Evolutionary conservation across 2,329 filamentous ascomycete genomes (phyloP).

Genomic region (Aspergillus sp.): DNA sequence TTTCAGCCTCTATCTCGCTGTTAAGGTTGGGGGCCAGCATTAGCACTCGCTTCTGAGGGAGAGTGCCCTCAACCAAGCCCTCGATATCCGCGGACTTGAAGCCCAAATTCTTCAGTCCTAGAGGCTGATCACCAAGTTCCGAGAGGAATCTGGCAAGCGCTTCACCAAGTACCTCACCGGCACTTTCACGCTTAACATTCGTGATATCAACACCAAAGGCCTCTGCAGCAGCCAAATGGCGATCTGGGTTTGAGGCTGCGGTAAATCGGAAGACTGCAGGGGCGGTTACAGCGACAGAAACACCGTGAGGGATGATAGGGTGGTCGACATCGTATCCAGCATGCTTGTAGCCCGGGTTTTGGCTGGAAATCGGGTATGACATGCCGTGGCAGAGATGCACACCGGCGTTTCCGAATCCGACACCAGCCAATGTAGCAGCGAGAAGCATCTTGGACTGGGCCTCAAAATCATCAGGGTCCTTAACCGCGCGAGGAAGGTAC

Average conservation of each 20-base stretch:
- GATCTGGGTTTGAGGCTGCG: constrained; percentile 83
- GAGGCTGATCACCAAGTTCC: constrained; percentile 84
- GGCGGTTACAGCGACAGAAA: constrained; percentile 89
- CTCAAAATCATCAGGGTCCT: constrained; percentile 85
- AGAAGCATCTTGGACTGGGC: constrained; percentile 95
- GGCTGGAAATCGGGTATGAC: constrained; percentile 95
- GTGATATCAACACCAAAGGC: constrained; percentile 86
- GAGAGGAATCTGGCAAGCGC: constrained; percentile 79
- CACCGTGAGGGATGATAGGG: constrained; percentile 91
- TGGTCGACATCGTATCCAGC: constrained; percentile 74
- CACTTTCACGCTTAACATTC: constrained; percentile 83
- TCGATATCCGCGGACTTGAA: constrained; percentile 77
- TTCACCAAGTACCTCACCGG: constrained; percentile 83
- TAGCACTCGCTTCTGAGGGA: constrained; percentile 86
- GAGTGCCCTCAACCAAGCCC: constrained; percentile 84
- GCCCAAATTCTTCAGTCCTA: constrained; percentile 78
- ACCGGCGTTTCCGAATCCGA: constrained; percentile 96
- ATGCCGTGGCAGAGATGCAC: constrained; percentile 90
- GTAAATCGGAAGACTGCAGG: constrained; percentile 95
- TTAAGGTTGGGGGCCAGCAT: constrained; percentile 85
- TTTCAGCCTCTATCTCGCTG: constrained; percentile 67
- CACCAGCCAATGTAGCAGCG: constrained; percentile 87
- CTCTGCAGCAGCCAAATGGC: constrained; percentile 86
- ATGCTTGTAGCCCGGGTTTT: constrained; percentile 90
- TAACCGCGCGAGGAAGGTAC: constrained; percentile 85